These are phyloP conservation scores for Botrytis hyacinthi DNA, from an alignment of 2,329 filamentous ascomycete species.

Conservation along the genomic window DNA sequence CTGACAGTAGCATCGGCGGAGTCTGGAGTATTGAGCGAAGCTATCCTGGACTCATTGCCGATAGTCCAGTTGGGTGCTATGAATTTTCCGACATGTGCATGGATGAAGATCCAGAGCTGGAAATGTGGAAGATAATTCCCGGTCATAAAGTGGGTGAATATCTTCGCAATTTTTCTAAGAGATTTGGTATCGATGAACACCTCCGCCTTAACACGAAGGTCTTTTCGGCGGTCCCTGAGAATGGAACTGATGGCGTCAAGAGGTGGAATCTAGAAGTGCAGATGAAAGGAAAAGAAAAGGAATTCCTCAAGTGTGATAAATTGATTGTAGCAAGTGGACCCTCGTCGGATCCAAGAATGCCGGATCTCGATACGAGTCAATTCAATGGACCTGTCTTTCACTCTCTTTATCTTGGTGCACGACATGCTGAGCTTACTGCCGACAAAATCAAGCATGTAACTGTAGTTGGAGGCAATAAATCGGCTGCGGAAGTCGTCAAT, in stretches of 20 bases:
- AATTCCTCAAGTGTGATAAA: constrained; percentile 3
- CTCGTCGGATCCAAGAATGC: constrained; percentile 23
- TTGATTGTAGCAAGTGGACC: constrained; percentile 26
- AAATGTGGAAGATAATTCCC: constrained; percentile 20
- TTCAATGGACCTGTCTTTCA: constrained; percentile 24
- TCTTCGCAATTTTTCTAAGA: constrained; percentile 25
- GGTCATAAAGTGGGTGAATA: constrained; percentile 25
- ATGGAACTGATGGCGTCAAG: background rate
- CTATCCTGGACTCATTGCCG: constrained; percentile 66
- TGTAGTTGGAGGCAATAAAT: constrained; percentile 29
- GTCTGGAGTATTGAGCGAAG: constrained; percentile 66
- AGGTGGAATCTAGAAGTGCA: constrained; percentile 21
- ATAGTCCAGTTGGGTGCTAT: constrained; percentile 69
- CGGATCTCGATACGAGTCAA: constrained; percentile 17
- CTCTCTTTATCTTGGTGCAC: constrained; percentile 21
- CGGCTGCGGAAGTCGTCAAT: constrained; percentile 24
- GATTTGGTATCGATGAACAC: constrained; percentile 19
- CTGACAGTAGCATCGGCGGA: constrained; percentile 57
- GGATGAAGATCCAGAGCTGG: constrained; percentile 20
- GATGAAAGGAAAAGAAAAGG: background rate
- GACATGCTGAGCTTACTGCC: constrained; percentile 14
- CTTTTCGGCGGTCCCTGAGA: constrained; percentile 4
- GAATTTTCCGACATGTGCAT: constrained; percentile 69
- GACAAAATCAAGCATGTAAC: constrained; percentile 22
- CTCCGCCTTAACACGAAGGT: constrained; percentile 45